Base-by-base conservation (phyloP, 2,329 filamentous ascomycete species). In the Claviceps digitariae region DNA sequence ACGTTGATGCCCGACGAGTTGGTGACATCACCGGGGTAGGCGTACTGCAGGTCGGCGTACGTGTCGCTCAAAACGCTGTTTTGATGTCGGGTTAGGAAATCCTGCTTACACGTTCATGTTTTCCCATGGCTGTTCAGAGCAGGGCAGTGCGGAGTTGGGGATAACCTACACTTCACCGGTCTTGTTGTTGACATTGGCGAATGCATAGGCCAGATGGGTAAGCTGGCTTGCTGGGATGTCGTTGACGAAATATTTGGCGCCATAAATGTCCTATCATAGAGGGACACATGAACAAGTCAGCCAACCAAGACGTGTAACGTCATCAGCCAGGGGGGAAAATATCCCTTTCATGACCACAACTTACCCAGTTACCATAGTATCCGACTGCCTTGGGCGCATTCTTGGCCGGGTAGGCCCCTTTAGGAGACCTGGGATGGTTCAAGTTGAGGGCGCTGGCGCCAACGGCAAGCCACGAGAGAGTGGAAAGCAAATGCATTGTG, bases 181-280 rank as follows among this genome's bases (percentile, higher is more conserved):
- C 6, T 0, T 12, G 0, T 10, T 20, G 23, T 66, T 69, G 64
- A 79, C 72, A 41, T 74, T 67, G 29, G 70, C 72, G 58, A 79
- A 78, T 0, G 75, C 71, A 55, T 78, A 91, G 6, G 90, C 73
- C 1, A 93, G 70, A 60, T 91, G 87, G 0, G 86, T 91, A 36
- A 93, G 71, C 50, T 84, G 76, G 4, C 81, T 74, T 0, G 75
- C 79, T 0, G 83, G 83, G 9, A 94, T 72, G 55, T 86, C 75
- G 58, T 84, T 76, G 0, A 86, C 85, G 45, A 84, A 76, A 63
- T 84, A 88, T 56, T 86, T 79, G 53, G 86, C 77, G 25, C 71
- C 82, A 62, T 95, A 93, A 51, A 89, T 86, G 41, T 62, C 63
- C 67, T 68, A 67, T 61, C 79, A 81, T 13, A 13, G 15, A 10